Percentiles rank a stretch among this genome's conserved stretches.
Conservation (phyloP, 208 protist genomes). For the Crithidia thermophila region DNA sequence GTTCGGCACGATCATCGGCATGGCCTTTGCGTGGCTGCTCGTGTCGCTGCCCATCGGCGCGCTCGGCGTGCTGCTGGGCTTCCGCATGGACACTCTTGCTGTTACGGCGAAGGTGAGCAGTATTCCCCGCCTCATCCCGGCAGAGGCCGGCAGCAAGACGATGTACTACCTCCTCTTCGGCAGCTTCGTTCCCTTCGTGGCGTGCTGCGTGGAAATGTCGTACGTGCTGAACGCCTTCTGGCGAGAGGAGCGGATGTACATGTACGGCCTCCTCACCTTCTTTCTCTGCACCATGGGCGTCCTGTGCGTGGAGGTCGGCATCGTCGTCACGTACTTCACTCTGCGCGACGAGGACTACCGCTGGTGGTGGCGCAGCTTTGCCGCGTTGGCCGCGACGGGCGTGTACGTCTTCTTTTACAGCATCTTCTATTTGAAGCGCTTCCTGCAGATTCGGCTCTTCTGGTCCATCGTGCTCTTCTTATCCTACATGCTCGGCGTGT, state of each 20-base stretch:
- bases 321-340: conserved; percentile 97
- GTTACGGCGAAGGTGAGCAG: conserved; percentile 87
- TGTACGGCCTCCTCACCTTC: conserved; percentile 95
- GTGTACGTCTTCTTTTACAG: conserved; percentile 95
- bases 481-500: conserved; percentile 75
- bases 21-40: conserved; percentile 82
- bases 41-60: conserved; percentile 95
- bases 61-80: conserved; percentile 92
- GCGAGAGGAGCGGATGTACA: conserved; percentile 94
- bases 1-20: conserved; percentile 51
- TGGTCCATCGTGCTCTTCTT: conserved; percentile 70
- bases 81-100: conserved; percentile 62
- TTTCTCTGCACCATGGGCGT: conserved; percentile 94
- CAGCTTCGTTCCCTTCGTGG: conserved; percentile 96
- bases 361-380: conserved; percentile 98
- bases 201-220: conserved; percentile 97
- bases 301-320: conserved; percentile 95
- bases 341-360: conserved; percentile 96
- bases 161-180: conserved; percentile 44
- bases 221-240: conserved; percentile 96
- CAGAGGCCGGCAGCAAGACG: conserved; percentile 31
- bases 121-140: conserved; percentile 95
- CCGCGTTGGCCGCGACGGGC: conserved; percentile 67
- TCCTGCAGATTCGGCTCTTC: conserved; percentile 67
- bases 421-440: conserved; percentile 88